Base-by-base conservation (phyloP, 2,329 filamentous ascomycete species). In the Endoconidiophora laricicola region DNA sequence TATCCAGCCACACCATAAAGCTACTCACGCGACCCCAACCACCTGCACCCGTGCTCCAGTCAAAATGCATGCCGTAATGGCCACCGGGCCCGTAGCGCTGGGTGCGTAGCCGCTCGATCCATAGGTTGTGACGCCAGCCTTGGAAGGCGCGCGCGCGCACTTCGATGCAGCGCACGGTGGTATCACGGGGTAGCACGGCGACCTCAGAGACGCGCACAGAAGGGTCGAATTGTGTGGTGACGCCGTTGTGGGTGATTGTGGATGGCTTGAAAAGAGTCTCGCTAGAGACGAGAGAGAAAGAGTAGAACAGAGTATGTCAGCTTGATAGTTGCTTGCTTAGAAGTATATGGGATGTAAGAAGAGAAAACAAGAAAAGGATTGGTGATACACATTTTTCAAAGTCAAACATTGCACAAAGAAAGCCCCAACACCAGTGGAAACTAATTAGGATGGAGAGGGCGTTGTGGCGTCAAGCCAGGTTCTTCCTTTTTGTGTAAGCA, bases 31-130 rank as follows among this genome's bases (percentile, higher is more conserved):
- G 60, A 56, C 72, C 71, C 6, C 69, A 68, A 9, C 69, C 69
- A 7, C 64, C 55, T 1, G 58, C 61, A 4, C 63, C 60, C 1
- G 62, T 61, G n/a, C 64, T 61, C 70, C 70, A 72, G 60, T 73
- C 70, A 3, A 68, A 70, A 60, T 72, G 70, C 57, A 66, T 69
- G 56, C 70, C 66, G 58, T 69, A 72, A 50, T 63, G 66, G 56
- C 69, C 66, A 12, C 66, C 66, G 9, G 57, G 54, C 29, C 59
- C 65, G 56, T 73, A 72, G 55, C 65, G 65, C 48, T 71, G 69
- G 3, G 72, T 65, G 57, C 72, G 69, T 10, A 72, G 57, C 0
- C 69, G 68, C 59, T 72, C 69, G 7, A 72, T 61, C 38, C 59
- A 40, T 60, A 62, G 44, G 50, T 68, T 61, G 2, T 56, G 52